Base-by-base conservation (phyloP, 495 filamentous ascomycete species). In the Platismatia glauca region DNA sequence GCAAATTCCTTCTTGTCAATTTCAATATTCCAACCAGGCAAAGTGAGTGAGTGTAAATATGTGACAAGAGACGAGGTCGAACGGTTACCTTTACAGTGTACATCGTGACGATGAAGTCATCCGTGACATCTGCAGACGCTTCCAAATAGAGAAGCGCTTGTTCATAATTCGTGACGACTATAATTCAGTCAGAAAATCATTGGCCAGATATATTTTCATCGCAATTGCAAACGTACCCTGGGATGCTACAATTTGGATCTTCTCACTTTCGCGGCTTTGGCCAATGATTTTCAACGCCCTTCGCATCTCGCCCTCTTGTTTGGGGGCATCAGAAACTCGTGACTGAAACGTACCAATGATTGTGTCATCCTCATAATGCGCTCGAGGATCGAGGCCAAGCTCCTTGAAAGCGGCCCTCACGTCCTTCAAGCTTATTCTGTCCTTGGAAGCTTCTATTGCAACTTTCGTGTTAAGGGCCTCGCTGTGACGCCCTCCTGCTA, bases 131-230 rank as follows among this genome's bases (percentile, higher is more conserved):
- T 59, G 76, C 70, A 46, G 16, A 18, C 12, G 82, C 78, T 37
- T 79, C 82, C 24, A 88, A 73, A 68, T 78, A 88, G 7, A 79
- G 70, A 22, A 84, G 71, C 6, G 85, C 85, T 69, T 87, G 84
- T 58, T 84, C 79, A 57, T 82, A 82, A 20, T 76, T 86, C 38
- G 81, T 74, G n/a, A 88, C 77, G 34, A 75, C 78, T 82, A 57
- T 67, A 7, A 33, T 33, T 33, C 13, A 9, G 16, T 53, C 39
- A 41, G 12, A 31, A 58, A 70, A 22, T 57, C 15, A 55, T 44
- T 46, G 27, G 22, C 35, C 31, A 31, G 12, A 31, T 20, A 41
- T 7, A 1, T 13, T 27, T 57, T 57, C 59, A 37, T 8, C 33
- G 39, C 9, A 24, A 20, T 22, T 24, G 24, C 48, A 5, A 46